Evolutionary conservation across 805 yeast species (phyloP).

Genomic region (Lachancea waltii): DNA sequence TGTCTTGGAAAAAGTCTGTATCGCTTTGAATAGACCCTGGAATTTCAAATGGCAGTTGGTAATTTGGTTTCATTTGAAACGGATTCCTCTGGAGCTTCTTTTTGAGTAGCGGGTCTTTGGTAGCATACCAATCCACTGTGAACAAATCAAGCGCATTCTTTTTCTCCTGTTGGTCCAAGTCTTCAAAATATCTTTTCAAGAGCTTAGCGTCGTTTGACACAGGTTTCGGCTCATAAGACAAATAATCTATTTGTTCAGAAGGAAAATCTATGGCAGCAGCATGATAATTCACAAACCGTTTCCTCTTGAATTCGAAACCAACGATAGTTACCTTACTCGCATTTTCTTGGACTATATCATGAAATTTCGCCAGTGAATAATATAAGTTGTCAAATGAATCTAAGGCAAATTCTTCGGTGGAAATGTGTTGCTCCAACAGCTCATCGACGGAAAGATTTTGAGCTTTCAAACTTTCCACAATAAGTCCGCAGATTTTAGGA

Average conservation of each 20-base stretch:
- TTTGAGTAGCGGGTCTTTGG: conserved; percentile 35
- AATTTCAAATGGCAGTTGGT: conserved; percentile 20
- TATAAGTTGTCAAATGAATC: conserved; percentile 76
- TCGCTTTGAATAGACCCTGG: conserved; percentile 12
- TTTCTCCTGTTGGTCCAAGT: conserved; percentile 43
- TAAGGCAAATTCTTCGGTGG: conserved; percentile 64
- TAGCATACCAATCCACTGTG: conserved; percentile 51
- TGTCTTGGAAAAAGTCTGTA: conserved; percentile 15
- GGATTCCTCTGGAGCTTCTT: conserved; percentile 58
- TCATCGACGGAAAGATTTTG: conserved; percentile 12
- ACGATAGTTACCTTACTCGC: conserved; percentile 52
- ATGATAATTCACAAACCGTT: conserved; percentile 52
- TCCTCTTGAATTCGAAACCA: conserved; percentile 70
- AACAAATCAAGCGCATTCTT: conserved; percentile 50
- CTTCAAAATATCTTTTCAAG: conserved; percentile 38
- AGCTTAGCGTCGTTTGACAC: conserved; percentile 20
- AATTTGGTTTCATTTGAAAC: conserved; percentile 38
- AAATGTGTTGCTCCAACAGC: conserved; percentile 26
- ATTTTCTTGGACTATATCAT: conserved; percentile 39
- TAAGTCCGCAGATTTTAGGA: neutral
- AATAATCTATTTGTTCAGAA: conserved; percentile 36
- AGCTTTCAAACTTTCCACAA: conserved; percentile 6
- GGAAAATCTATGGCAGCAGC: conserved; percentile 44
- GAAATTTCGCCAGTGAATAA: conserved; percentile 50
- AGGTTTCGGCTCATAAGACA: conserved; percentile 55